Base-by-base conservation (phyloP, 116 monocot species). In the Papilionanthe hybrid region DNA sequence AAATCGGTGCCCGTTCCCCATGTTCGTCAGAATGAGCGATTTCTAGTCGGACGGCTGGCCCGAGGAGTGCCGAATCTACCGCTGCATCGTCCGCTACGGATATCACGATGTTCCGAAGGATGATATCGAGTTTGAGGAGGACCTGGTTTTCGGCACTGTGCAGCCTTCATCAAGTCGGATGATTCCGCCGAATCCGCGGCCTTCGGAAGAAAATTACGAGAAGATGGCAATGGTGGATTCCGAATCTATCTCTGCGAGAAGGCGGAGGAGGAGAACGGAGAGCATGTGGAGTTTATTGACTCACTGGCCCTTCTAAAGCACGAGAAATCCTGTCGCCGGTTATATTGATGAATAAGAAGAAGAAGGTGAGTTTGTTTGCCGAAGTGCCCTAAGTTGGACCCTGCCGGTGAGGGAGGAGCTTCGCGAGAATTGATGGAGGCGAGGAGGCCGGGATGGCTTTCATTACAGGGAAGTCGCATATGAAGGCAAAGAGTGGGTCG, bases 201-300 rank as follows among this genome's bases (percentile, higher is more conserved):
- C 5, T 11, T 32, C 18, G 3, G 37, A 18, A 1, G 29, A 20
- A 6, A 1, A 9, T 55, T 37, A 7, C 0, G 60, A 60, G 60
- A 60, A 20, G 60, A 3, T 60, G 11, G 42, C 9, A 53, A 29
- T 48, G 45, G 15, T 25, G 29, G 7, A 49, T 7, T 17, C 50
- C 6, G 10, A 42, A 6, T 23, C 22, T 9, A 12, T 23, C 29
- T 72, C 3, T 13, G 13, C 48, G 57, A 57, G 57, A 57, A 18
- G 57, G 57, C 19, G 9, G 72, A 29, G 72, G 32, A 32, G 32
- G 94, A 92, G 45, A 83, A 91, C 22, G 37, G 79, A n/a, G 80
- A 80, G 3, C 23, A 9, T 60, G 5, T 11, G 7, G 47, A 48
- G 7, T 37, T 42, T 10, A 19, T 7, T 67, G 78, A 25, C 66